phyloP scores from a whole-genome alignment of 306 rosid species.

The Dicorynia guianensis region DNA sequence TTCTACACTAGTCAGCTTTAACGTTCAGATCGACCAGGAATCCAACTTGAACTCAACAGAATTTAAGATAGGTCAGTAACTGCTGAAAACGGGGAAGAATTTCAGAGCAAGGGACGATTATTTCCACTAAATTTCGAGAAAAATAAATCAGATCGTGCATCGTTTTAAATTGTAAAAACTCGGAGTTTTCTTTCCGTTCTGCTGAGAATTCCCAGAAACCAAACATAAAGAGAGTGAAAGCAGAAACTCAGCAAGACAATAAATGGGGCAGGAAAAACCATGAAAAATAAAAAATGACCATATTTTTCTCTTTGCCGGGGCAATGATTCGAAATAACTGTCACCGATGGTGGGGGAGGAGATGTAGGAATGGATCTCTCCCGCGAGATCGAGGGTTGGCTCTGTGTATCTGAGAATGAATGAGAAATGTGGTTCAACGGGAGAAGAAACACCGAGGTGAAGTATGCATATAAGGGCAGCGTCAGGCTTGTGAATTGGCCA shows the following conservation, averaged over 20 bases:
- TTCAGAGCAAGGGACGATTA: neutral
- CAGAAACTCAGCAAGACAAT: neutral
- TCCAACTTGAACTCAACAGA: slow-evolving; percentile 22
- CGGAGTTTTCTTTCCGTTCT: neutral
- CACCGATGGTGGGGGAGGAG: slow-evolving; percentile 17
- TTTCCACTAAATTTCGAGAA: neutral
- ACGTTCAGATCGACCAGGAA: slow-evolving; percentile 41
- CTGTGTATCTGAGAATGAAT: neutral
- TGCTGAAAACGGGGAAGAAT: neutral
- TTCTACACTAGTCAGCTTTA: neutral
- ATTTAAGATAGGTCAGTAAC: slow-evolving; percentile 5
- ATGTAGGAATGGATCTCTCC: slow-evolving; percentile 1
- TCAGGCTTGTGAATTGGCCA: slow-evolving; percentile 37
- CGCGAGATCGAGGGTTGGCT: slow-evolving; percentile 8
- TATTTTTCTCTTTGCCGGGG: slow-evolving; percentile 13
- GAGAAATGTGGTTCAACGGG: neutral
- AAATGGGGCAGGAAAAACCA: too few relatives aligned
- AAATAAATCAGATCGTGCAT: neutral
- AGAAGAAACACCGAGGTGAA: slow-evolving; percentile 30
- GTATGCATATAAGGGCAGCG: neutral
- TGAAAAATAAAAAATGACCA: slow-evolving; percentile 40
- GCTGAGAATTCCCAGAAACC: neutral
- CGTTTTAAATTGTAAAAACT: neutral
- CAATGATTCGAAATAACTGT: neutral
- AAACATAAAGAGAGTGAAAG: neutral